Evolutionary conservation across 78 protist genomes (phyloP).

Genomic region (Cavenderia fasciculata): DNA sequence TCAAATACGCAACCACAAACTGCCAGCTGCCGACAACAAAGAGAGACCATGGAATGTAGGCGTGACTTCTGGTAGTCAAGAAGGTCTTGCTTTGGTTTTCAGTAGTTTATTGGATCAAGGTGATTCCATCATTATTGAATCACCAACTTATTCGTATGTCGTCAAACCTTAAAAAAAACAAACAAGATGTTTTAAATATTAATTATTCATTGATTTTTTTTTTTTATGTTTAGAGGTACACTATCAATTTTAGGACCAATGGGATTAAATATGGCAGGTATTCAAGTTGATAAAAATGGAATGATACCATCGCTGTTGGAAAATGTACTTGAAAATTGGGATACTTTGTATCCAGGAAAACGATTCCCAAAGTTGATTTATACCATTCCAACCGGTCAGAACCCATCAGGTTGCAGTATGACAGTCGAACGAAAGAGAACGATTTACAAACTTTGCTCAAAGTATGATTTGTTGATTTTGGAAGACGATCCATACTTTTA

Average conservation of each 20-base stretch:
- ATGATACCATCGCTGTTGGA: conserved; percentile 52
- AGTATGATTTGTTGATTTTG: conserved; percentile 85
- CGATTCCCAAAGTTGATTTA: conserved; percentile 82
- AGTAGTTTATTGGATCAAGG: conserved; percentile 26
- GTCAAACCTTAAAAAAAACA: neutral
- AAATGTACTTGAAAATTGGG: conserved; percentile 12
- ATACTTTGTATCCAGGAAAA: neutral
- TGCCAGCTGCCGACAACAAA: neutral
- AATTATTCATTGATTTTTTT: neutral
- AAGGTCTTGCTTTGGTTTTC: conserved; percentile 19
- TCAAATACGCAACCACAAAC: conserved; percentile 18
- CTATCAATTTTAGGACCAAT: conserved; percentile 56
- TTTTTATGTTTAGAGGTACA: conserved; percentile 29
- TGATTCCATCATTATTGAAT: conserved; percentile 46
- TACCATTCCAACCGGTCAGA: conserved; percentile 89
- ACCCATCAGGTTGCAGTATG: conserved; percentile 91
- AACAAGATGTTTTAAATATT: no score
- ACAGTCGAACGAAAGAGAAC: conserved; percentile 64
- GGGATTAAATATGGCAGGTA: conserved; percentile 27
- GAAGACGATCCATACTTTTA: conserved; percentile 97
- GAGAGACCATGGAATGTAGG: conserved; percentile 32
- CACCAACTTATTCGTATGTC: conserved; percentile 57
- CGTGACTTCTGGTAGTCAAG: conserved; percentile 70
- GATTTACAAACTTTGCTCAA: conserved; percentile 58
- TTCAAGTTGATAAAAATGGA: conserved; percentile 62